Conservation (phyloP, 1,284 basidiomycete species). For the Ustilago shanxiensis region DNA sequence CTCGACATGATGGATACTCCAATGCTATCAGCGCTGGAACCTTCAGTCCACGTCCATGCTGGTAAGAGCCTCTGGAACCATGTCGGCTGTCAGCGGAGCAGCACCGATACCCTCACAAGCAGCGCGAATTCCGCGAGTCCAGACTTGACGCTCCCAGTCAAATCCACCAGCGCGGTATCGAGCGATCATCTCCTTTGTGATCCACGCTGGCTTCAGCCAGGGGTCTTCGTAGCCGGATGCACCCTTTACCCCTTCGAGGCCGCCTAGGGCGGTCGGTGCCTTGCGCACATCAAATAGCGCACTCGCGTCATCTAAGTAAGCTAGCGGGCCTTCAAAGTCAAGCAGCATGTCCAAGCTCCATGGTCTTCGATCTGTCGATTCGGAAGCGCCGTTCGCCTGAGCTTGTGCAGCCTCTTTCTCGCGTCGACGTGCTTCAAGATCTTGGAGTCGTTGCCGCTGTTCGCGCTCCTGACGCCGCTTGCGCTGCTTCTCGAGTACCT, state of each 20-base stretch:
- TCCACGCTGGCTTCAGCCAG: conserved; percentile 54
- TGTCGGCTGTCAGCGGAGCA: conserved; percentile 24
- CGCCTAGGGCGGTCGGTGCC: conserved; percentile 50
- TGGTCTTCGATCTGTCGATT: conserved; percentile 24
- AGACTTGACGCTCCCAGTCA: conserved; percentile 61
- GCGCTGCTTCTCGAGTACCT: conserved; percentile 50
- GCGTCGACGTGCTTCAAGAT: conserved; percentile 32
- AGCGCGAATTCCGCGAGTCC: conserved; percentile 54
- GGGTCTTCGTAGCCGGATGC: conserved; percentile 59
- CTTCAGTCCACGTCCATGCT: conserved; percentile 45
- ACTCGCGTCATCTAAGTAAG: conserved; percentile 57
- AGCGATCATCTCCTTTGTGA: conserved; percentile 39
- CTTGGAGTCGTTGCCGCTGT: conserved; percentile 34
- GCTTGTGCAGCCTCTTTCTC: conserved; percentile 42
- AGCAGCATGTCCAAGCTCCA: conserved; percentile 59
- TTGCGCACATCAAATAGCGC: conserved; percentile 48
- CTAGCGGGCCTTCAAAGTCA: conserved; percentile 64
- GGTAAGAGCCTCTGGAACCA: background rate
- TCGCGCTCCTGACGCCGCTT: conserved; percentile 54
- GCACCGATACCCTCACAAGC: conserved; percentile 55
- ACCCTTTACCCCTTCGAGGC: conserved; percentile 48
- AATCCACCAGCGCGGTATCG: conserved; percentile 64
- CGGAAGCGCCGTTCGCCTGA: conserved; percentile 15
- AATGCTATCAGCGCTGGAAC: background rate
- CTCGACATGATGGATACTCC: background rate